Percentiles rank a stretch among this genome's conserved stretches.
phyloP scores from a whole-genome alignment of 1,284 basidiomycete genomes.

The Cutaneotrichosporon cyanovorans region DNA sequence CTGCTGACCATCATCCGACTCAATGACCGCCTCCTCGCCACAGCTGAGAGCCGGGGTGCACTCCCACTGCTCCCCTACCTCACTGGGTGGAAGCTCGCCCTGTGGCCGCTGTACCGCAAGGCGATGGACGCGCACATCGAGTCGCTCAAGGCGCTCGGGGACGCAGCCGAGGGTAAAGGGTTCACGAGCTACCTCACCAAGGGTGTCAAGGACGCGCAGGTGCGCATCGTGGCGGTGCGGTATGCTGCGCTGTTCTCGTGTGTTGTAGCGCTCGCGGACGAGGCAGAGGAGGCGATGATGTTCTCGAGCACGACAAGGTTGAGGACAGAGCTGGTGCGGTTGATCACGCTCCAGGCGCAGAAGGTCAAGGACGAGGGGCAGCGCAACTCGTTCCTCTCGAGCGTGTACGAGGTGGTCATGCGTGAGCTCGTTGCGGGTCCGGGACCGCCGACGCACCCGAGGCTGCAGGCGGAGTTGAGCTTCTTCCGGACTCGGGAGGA shows the following conservation, averaged over 20 bases:
- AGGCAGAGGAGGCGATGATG: slow-evolving; percentile 86
- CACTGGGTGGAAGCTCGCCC: slow-evolving; percentile 65
- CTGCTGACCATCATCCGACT: slow-evolving; percentile 82
- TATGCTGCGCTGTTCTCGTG: slow-evolving; percentile 73
- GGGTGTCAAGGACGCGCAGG: slow-evolving; percentile 61
- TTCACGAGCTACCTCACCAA: slow-evolving; percentile 50
- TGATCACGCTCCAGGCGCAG: slow-evolving; percentile 65
- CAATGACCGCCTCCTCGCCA: slow-evolving; percentile 65
- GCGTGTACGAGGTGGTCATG: slow-evolving; percentile 67
- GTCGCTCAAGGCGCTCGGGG: slow-evolving; percentile 68
- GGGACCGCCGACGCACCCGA: slow-evolving; percentile 52
- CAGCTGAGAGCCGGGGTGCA: slow-evolving; percentile 66
- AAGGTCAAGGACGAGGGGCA: slow-evolving; percentile 54
- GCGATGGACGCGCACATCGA: slow-evolving; percentile 76
- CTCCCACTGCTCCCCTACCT: slow-evolving; percentile 70
- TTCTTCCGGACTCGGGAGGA: slow-evolving; percentile 58
- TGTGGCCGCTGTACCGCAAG: slow-evolving; percentile 89
- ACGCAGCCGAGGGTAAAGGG: slow-evolving; percentile 53
- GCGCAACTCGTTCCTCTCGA: slow-evolving; percentile 61
- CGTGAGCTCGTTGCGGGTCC: slow-evolving; percentile 59
- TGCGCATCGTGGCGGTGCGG: slow-evolving; percentile 55
- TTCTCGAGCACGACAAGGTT: slow-evolving; percentile 84
- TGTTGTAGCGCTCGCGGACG: slow-evolving; percentile 67
- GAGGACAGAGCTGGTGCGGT: slow-evolving; percentile 70
- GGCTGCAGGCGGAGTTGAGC: slow-evolving; percentile 54